Conservation (phyloP, 495 filamentous ascomycete species). For the Penicillium flavigenum region DNA sequence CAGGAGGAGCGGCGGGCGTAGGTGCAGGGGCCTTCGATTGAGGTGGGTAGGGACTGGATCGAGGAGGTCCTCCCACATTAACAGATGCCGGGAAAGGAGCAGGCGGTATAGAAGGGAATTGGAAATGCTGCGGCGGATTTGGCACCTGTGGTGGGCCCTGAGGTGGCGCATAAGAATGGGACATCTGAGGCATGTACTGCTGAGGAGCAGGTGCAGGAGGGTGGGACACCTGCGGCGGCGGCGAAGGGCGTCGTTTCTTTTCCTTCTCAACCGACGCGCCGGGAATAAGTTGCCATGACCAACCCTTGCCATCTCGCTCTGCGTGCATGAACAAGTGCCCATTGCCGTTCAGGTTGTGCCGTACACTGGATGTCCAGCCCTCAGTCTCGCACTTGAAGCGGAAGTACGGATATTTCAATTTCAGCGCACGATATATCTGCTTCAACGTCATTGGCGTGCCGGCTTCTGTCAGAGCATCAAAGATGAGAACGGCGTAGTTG, state of each 20-base stretch:
- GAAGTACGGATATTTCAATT: conserved; percentile 86
- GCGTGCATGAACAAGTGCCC: conserved; percentile 80
- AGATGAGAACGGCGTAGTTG: conserved; percentile 88
- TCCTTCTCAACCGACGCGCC: conserved; percentile 68
- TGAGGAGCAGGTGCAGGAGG: conserved; percentile 38
- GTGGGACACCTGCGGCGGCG: conserved; percentile 45
- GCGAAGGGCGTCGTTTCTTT: conserved; percentile 61
- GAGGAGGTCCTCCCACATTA: conserved; percentile 17
- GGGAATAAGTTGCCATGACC: conserved; percentile 65
- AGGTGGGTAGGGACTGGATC: conserved; percentile 27
- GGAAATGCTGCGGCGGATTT: conserved; percentile 42
- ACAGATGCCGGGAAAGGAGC: conserved; percentile 33
- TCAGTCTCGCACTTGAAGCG: conserved; percentile 75
- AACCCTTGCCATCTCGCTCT: conserved; percentile 69
- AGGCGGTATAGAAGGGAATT: conserved; percentile 43
- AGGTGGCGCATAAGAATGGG: conserved; percentile 35
- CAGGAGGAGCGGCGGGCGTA: conserved; percentile 13
- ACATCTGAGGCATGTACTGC: conserved; percentile 44
- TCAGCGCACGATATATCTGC: conserved; percentile 89
- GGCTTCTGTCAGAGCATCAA: conserved; percentile 80
- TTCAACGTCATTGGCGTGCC: conserved; percentile 74
- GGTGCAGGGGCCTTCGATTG: conserved; percentile 14
- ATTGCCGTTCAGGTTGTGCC: conserved; percentile 91
- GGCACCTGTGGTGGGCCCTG: conserved; percentile 33
- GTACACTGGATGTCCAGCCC: conserved; percentile 96